Conservation (phyloP, 83 land plant genomes). For the Diphasiastrum complanatum region DNA sequence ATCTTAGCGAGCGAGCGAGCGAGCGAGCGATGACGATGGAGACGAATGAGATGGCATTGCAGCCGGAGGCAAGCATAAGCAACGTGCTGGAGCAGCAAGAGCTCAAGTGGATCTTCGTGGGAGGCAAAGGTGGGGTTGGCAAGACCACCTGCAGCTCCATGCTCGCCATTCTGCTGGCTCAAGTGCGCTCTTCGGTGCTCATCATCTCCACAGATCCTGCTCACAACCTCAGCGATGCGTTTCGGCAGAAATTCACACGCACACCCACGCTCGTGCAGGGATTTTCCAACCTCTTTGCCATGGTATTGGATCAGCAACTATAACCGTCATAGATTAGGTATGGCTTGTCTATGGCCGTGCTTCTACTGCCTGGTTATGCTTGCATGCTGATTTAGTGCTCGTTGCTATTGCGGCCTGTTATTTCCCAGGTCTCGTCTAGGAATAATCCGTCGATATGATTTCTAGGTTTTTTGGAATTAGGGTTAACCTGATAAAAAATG, state of each 20-base stretch:
- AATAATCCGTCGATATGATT: too few species aligned
- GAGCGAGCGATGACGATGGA: too few species aligned
- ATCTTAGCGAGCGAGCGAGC: too few species aligned
- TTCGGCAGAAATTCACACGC: conserved; percentile 84
- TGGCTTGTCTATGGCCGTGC: too few species aligned
- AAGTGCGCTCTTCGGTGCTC: conserved; percentile 65
- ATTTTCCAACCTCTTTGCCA: conserved; percentile 81
- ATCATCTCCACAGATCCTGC: conserved; percentile 97
- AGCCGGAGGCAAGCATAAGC: conserved; percentile 59
- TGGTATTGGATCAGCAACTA: conserved; percentile 43
- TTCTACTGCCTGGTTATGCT: too few species aligned
- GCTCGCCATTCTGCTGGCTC: conserved; percentile 56
- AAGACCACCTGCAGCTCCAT: conserved; percentile 96
- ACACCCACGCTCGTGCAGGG: conserved; percentile 77
- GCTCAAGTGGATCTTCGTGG: conserved; percentile 93
- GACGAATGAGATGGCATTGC: too few species aligned
- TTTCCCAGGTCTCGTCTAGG: too few species aligned
- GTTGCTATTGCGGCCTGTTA: background rate
- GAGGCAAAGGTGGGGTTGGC: conserved; percentile 96
- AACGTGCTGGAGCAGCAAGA: conserved; percentile 67
- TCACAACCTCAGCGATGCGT: conserved; percentile 93
- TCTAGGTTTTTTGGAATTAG: too few species aligned
- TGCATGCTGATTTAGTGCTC: background rate
- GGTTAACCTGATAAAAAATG: too few species aligned
- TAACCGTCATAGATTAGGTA: too few species aligned